These are phyloP conservation scores for Lepidium aucheri DNA, from an alignment of 345 rosid species.

Conservation along the genomic window DNA sequence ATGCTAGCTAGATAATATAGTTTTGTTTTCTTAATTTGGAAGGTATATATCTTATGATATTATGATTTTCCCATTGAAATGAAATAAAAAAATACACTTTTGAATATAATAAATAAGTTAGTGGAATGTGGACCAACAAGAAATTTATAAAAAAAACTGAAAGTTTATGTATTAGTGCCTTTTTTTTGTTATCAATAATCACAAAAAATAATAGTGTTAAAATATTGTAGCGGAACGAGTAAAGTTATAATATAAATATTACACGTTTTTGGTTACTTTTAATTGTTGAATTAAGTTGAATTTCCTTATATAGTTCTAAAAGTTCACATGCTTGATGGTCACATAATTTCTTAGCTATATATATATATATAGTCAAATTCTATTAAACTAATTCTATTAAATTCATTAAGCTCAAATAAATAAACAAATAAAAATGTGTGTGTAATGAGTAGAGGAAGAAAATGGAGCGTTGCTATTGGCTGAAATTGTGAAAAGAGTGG, in stretches of 20 bases:
- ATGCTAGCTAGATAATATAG: not conserved
- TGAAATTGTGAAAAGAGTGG: slow-evolving; percentile 6
- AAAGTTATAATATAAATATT: not conserved
- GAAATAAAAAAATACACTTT: not conserved
- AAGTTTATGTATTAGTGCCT: not conserved
- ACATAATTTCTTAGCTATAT: not conserved
- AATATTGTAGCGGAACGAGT: not conserved
- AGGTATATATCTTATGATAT: not conserved
- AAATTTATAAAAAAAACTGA: not conserved
- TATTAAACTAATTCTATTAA: not conserved
- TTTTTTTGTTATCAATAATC: not conserved
- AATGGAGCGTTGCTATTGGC: slow-evolving; percentile 9
- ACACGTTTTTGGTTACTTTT: slow-evolving; percentile 3
- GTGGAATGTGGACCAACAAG: not conserved
- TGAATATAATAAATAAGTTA: not conserved
- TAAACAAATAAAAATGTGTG: not conserved
- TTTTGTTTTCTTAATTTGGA: not conserved
- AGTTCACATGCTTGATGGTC: not conserved
- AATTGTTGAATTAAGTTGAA: not conserved
- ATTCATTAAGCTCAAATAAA: not conserved
- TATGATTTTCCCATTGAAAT: not conserved
- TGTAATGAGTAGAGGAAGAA: slow-evolving; percentile 20
- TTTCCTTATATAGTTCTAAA: not conserved
- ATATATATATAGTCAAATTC: not conserved
- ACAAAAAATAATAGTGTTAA: not conserved